phyloP scores from a whole-genome alignment of 352 stramenopile species.

The Phytophthora brassicae region DNA sequence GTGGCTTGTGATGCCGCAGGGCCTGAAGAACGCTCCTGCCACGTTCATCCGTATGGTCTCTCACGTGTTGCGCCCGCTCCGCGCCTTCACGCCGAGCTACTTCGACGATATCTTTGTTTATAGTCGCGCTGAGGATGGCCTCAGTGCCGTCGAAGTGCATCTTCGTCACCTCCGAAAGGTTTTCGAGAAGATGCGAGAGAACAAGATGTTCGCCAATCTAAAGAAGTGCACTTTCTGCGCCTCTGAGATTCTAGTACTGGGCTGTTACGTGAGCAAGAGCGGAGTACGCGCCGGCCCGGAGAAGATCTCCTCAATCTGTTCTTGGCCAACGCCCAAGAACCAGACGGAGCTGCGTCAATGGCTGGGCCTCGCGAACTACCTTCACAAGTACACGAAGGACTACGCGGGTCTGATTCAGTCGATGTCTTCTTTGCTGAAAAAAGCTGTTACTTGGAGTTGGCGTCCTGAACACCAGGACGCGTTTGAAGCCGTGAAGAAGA shows the following conservation, averaged over 20 bases:
- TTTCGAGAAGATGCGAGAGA: constrained; percentile 18
- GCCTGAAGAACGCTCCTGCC: no score
- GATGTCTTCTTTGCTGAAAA: constrained; percentile 21
- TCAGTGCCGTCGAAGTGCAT: constrained; percentile 16
- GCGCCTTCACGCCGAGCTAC: constrained; percentile 23
- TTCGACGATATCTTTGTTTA: no score
- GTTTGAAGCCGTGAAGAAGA: constrained; percentile 18
- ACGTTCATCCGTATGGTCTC: constrained; percentile 35
- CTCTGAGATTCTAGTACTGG: no score
- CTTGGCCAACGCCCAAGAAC: no score
- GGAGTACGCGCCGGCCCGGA: constrained; percentile 10
- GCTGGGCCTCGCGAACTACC: no score
- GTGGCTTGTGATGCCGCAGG: no score
- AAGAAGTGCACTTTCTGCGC: no score
- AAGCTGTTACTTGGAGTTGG: constrained; percentile 12
- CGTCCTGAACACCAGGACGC: constrained; percentile 8
- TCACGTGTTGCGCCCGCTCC: constrained; percentile 7
- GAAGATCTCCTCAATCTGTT: constrained; percentile 13
- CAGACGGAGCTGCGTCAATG: no score
- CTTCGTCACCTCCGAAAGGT: constrained; percentile 9
- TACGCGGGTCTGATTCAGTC: constrained; percentile 11
- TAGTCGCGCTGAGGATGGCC: background rate
- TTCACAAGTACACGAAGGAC: constrained; percentile 16
- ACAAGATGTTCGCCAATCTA: no score
- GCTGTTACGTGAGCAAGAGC: background rate